Percentiles rank a stretch among this genome's conserved stretches.
phyloP scores from a whole-genome alignment of 2,329 filamentous ascomycete species.

The Cercospora sp. region DNA sequence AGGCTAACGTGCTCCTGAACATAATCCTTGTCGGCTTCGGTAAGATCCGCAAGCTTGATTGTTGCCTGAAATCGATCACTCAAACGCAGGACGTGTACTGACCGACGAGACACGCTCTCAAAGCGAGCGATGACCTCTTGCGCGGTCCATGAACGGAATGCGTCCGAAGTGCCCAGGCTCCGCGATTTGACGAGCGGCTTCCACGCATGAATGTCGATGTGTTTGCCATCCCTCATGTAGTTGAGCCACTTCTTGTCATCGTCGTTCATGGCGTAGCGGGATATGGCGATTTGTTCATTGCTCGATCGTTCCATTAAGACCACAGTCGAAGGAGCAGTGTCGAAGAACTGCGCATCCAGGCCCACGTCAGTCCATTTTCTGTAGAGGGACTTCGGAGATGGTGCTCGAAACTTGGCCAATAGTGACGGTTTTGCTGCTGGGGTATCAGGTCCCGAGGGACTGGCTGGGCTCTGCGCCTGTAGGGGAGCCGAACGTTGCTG shows the following conservation, averaged over 20 bases:
- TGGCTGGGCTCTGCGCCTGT: background rate
- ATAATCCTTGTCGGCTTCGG: background rate
- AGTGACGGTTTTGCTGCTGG: background rate
- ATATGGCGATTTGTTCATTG: background rate
- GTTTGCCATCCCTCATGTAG: background rate
- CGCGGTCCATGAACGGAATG: background rate
- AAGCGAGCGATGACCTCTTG: background rate
- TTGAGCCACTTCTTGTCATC: constrained; percentile 9
- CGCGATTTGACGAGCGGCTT: background rate
- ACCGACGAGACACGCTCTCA: background rate
- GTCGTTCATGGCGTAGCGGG: background rate
- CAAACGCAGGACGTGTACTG: background rate
- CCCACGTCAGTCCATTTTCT: background rate
- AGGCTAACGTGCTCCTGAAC: background rate
- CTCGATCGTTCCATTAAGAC: background rate
- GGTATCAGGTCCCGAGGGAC: background rate
- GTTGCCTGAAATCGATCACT: background rate
- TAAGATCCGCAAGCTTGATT: background rate
- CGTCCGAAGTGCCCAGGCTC: background rate
- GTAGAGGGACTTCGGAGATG: background rate
- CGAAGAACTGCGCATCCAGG: background rate
- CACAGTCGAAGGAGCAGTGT: background rate
- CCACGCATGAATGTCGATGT: background rate
- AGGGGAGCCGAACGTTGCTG: background rate
- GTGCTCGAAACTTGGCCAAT: background rate